Percentiles rank a stretch among this genome's conserved stretches.
Conservation (phyloP, 306 rosid species). For the Aeschynomene evenia region DNA sequence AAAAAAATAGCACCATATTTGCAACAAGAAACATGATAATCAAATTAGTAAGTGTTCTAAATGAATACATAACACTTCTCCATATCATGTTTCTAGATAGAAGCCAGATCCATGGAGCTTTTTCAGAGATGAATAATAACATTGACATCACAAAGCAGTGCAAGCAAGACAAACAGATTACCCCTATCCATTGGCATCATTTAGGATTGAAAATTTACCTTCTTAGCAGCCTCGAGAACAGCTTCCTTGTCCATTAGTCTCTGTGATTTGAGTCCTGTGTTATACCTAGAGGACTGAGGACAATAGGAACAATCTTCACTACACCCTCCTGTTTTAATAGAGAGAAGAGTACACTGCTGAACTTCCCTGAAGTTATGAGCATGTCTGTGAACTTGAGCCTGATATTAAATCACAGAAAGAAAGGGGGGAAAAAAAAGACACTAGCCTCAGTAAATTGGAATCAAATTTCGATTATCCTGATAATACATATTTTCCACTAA, state of each 20-base stretch:
- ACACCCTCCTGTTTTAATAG: constrained; percentile 97
- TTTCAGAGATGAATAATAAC: neutral
- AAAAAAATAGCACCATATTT: neutral
- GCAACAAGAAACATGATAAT: neutral
- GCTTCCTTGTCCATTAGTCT: constrained; percentile 76
- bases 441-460: neutral
- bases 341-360: constrained; percentile 94
- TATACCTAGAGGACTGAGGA: constrained; percentile 90
- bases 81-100: neutral
- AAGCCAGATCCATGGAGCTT: neutral
- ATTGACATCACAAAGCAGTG: neutral
- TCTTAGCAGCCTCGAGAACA: constrained; percentile 72
- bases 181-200: neutral
- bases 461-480: neutral
- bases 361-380: constrained; percentile 95
- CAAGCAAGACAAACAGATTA: neutral
- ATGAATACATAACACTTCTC: neutral
- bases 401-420: neutral
- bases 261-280: constrained; percentile 82
- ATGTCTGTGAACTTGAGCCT: constrained; percentile 97
- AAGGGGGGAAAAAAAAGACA: neutral
- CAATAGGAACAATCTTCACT: constrained; percentile 98
- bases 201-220: constrained; percentile 42
- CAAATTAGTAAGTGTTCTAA: neutral
- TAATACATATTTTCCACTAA: neutral